Percentiles rank a stretch among this genome's conserved stretches.
Conservation (phyloP, 2,329 filamentous ascomycete species). For the Trichoderma simmonsii region DNA sequence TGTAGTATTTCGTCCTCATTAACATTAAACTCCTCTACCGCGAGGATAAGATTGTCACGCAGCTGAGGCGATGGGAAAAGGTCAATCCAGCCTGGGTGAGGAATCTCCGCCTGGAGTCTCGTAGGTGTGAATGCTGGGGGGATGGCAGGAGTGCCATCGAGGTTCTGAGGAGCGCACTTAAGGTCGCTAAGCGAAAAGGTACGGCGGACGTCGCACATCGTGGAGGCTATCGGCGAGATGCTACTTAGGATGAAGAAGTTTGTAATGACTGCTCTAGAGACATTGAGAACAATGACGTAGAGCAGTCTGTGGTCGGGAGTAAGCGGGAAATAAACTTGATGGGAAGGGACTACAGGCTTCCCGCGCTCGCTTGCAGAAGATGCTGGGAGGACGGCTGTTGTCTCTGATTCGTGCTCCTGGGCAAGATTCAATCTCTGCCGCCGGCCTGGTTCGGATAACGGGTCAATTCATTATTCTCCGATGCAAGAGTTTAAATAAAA, state of each 20-base stretch:
- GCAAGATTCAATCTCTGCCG: conserved; percentile 19
- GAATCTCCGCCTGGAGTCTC: conserved; percentile 18
- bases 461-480: background rate
- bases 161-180: background rate
- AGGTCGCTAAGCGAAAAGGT: background rate
- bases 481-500: conserved; percentile 1
- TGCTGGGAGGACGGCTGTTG: background rate
- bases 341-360: background rate
- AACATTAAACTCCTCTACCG: conserved; percentile 13
- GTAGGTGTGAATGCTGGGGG: conserved; percentile 22
- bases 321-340: conserved; percentile 21
- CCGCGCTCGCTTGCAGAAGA: background rate
- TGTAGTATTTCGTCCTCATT: conserved; percentile 22
- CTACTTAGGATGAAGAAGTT: conserved; percentile 24
- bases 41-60: conserved; percentile 24
- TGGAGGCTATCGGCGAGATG: conserved; percentile 13
- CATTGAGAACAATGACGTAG: conserved; percentile 23
- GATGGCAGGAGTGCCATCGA: background rate
- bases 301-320: conserved; percentile 22
- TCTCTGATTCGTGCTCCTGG: background rate
- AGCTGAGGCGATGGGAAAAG: conserved; percentile 22
- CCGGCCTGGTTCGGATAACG: conserved; percentile 14
- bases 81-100: conserved; percentile 23
- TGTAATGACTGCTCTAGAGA: conserved; percentile 24
- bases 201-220: conserved; percentile 17